A percentile compares a stretch with the other conserved stretches of the same genome.
phyloP scores from a whole-genome alignment of 176 grass and related monocot genomes.

The Poa annua region DNA sequence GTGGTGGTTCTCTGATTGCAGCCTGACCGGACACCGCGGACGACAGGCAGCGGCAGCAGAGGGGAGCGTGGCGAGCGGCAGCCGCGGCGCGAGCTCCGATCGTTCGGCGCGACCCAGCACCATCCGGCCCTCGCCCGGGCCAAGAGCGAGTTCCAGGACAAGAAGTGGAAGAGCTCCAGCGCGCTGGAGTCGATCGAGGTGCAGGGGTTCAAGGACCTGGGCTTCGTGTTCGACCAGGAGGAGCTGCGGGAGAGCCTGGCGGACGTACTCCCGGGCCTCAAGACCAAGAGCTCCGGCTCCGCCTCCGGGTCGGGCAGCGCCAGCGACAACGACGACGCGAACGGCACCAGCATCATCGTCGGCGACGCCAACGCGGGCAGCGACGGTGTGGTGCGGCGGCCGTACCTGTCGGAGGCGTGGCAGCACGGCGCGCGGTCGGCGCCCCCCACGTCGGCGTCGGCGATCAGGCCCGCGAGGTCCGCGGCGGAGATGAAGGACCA shows the following conservation, averaged over 20 bases:
- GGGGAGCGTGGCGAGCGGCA: background rate
- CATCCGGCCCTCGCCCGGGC: background rate
- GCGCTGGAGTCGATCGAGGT: constrained; percentile 86
- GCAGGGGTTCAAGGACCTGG: constrained; percentile 89
- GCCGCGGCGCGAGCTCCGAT: constrained; percentile 10
- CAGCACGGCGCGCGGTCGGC: constrained; percentile 36
- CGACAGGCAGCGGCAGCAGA: background rate
- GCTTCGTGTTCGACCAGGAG: constrained; percentile 82
- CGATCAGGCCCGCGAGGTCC: constrained; percentile 56
- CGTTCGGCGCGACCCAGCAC: constrained; percentile 14
- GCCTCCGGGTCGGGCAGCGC: constrained; percentile 26
- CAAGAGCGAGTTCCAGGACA: constrained; percentile 48
- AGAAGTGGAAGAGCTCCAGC: constrained; percentile 68
- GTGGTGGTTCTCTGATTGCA: background rate
- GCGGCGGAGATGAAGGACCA: constrained; percentile 76
- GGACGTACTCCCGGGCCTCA: constrained; percentile 71
- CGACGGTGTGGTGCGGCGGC: constrained; percentile 12
- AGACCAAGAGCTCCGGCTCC: constrained; percentile 28
- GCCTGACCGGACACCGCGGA: constrained; percentile 25
- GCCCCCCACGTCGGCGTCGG: constrained; percentile 15
- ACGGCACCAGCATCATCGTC: background rate
- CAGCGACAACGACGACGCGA: constrained; percentile 22
- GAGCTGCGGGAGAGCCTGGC: constrained; percentile 54
- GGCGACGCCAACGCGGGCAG: background rate
- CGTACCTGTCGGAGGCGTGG: constrained; percentile 84